Percentiles rank a stretch among this genome's conserved stretches.
phyloP scores from a whole-genome alignment of 371 early-diverging fungal species.

The Funneliformis caledonium region DNA sequence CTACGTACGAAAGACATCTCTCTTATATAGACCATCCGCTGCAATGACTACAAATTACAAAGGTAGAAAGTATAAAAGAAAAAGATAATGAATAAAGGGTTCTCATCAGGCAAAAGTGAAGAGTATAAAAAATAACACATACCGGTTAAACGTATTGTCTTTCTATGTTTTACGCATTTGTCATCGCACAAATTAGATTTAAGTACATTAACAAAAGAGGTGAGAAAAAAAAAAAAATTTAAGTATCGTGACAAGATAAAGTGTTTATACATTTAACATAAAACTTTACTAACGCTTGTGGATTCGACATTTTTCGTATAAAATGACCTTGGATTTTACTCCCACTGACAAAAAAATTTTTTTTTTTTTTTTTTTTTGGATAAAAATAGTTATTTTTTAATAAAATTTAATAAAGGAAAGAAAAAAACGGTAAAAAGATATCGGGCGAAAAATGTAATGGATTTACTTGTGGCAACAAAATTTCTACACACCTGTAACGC shows the following conservation, averaged over 20 bases:
- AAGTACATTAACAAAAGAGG: neutral
- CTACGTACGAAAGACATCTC: constrained; percentile 86
- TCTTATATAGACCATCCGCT: constrained; percentile 89
- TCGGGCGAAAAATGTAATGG: no score
- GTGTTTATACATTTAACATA: neutral
- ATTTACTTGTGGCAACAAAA: no score
- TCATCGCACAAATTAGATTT: neutral
- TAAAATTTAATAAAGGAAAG: no score
- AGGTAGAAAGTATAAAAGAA: neutral
- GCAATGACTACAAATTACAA: constrained; percentile 73
- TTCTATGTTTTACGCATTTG: constrained; percentile 33
- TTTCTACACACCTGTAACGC: no score
- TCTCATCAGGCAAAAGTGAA: neutral
- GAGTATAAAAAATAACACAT: constrained; percentile 15
- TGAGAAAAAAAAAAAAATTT: neutral
- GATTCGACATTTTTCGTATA: constrained; percentile 18
- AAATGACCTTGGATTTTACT: neutral
- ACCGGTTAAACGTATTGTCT: constrained; percentile 49
- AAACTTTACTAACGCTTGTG: constrained; percentile 28
- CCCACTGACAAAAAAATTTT: neutral
- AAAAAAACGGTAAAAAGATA: no score
- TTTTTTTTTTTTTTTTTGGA: no score
- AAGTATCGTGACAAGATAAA: neutral
- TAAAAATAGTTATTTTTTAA: no score
- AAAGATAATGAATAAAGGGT: neutral